These are phyloP conservation scores for Powellomyces hirtus DNA, from an alignment of 192 early-diverging fungal genomes.

Conservation along the genomic window DNA sequence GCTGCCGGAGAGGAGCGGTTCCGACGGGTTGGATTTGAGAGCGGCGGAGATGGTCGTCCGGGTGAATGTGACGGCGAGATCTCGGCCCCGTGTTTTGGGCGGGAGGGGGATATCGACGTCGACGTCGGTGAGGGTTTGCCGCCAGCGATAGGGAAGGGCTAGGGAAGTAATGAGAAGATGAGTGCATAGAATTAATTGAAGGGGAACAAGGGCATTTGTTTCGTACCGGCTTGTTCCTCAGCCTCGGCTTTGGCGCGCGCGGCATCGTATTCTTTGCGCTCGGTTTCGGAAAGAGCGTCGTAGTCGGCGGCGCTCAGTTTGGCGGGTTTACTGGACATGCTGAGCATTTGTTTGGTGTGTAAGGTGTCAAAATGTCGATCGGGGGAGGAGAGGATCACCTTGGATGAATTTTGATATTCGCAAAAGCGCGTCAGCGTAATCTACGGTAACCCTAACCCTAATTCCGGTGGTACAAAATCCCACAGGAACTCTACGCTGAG, in stretches of 20 bases:
- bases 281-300: slow-evolving; percentile 36
- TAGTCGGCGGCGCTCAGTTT: slow-evolving; percentile 45
- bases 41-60: slow-evolving; percentile 65
- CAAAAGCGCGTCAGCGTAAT: too few species aligned
- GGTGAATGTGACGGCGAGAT: slow-evolving; percentile 67
- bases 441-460: too few species aligned
- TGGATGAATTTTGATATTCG: too few species aligned
- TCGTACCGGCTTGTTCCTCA: slow-evolving; percentile 41
- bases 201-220: background rate
- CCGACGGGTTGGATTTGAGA: slow-evolving; percentile 67
- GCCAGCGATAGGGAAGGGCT: slow-evolving; percentile 77
- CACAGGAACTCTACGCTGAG: too few species aligned
- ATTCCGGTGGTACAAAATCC: too few species aligned
- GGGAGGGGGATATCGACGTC: slow-evolving; percentile 70
- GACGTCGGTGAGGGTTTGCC: slow-evolving; percentile 81
- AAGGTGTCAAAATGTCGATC: too few species aligned
- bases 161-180: background rate
- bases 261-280: slow-evolving; percentile 36
- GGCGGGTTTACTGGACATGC: background rate
- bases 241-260: slow-evolving; percentile 30
- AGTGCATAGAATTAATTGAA: background rate
- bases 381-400: too few species aligned
- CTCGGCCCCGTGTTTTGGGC: slow-evolving; percentile 65
- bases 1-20: slow-evolving; percentile 59
- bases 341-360: too few species aligned